Base-by-base conservation (phyloP, 139 green algal species). In the Micromonas pusilla region DNA sequence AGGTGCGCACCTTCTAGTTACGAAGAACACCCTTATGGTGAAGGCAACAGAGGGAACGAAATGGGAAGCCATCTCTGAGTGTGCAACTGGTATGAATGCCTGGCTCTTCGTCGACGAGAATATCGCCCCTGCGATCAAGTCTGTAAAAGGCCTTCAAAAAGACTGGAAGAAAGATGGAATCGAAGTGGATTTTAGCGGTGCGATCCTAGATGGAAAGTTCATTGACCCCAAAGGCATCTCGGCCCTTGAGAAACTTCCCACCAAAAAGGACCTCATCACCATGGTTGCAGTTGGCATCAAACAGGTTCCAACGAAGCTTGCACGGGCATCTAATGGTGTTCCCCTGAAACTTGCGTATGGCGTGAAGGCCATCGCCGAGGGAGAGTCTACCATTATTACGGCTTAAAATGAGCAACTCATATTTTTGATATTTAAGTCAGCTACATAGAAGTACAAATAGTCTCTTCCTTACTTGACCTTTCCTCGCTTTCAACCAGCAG, bases 41-140 rank as follows among this genome's bases (percentile, higher is more conserved):
- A 75, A 75, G 38, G 68, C 68, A 3, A n/a, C n/a, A 25, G 68
- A 62, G 26, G 38, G 38, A 4, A 75, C 68, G 20, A 63, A 63
- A 39, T 75, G 52, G 20, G 37, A 60, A 39, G 20, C 68, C 6
- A 75, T 75, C 6, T 34, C 37, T 1, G 37, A 75, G 25, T 38
- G 26, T 38, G 28, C 68, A 1, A 75, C 37, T n/a, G 68, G 68
- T 30, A 75, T 75, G 68, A 75, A 75, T 39, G 68, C 68, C 20
- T 75, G 68, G 68, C n/a, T 75, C 21, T 75, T 75, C 68, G 68
- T 75, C 20, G 68, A 75, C 62, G 68, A 75, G 38, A 75, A 75
- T 26, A 39, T 75, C 30, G 68, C 68, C 21, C 68, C 68, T 2
- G 53, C 68, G 6, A 63, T 75, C 26, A 75, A 75, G 68, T 25